phyloP scores from a whole-genome alignment of 2,329 filamentous ascomycete species.

The Cercospora sesami region DNA sequence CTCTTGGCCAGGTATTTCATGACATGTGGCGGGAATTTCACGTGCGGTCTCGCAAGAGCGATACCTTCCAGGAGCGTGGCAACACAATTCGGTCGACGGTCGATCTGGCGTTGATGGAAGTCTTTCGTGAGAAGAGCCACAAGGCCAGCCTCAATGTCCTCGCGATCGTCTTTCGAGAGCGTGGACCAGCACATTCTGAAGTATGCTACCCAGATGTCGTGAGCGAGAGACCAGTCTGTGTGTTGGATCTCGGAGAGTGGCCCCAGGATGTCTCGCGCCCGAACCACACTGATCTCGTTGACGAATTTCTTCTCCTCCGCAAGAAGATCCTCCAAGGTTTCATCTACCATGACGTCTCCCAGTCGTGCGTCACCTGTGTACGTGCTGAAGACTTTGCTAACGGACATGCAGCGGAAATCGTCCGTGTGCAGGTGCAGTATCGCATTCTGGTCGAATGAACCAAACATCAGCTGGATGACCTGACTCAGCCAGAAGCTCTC shows the following conservation, averaged over 20 bases:
- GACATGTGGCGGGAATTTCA: conserved; percentile 92
- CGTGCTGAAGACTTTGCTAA: conserved; percentile 70
- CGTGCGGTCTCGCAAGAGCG: conserved; percentile 78
- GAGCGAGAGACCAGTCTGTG: conserved; percentile 74
- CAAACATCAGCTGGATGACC: conserved; percentile 87
- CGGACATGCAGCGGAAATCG: conserved; percentile 76
- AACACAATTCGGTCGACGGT: conserved; percentile 92
- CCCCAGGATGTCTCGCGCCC: conserved; percentile 83
- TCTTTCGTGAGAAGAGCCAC: conserved; percentile 91
- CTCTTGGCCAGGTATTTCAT: conserved; percentile 93
- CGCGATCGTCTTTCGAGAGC: conserved; percentile 80
- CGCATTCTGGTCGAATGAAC: conserved; percentile 83
- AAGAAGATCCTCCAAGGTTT: conserved; percentile 78
- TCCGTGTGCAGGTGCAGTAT: conserved; percentile 75
- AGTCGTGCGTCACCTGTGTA: conserved; percentile 70
- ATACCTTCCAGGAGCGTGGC: conserved; percentile 88
- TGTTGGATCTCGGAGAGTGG: conserved; percentile 92
- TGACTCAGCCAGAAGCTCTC: conserved; percentile 98
- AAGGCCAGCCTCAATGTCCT: conserved; percentile 86
- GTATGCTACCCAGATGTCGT: conserved; percentile 84
- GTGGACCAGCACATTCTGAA: conserved; percentile 96
- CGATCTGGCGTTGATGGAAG: conserved; percentile 90
- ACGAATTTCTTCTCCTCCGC: conserved; percentile 79
- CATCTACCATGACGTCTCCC: conserved; percentile 70
- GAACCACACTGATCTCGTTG: conserved; percentile 78